Evolutionary conservation across 2,329 filamentous ascomycete species (phyloP).

Genomic region (Aspergillus flavus): DNA sequence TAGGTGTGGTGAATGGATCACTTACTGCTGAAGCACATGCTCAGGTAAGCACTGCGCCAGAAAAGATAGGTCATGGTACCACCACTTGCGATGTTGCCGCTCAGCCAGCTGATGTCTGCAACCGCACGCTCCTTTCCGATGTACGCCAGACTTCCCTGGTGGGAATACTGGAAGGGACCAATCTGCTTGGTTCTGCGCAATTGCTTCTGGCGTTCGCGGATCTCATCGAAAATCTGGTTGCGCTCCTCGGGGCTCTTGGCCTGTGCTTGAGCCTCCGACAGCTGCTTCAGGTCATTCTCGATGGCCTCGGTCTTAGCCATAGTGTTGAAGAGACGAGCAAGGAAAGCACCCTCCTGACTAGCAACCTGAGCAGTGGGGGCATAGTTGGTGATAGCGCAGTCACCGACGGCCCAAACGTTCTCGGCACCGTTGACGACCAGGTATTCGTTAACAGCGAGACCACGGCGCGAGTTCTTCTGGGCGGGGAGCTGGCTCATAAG

Average conservation of each 20-base stretch:
- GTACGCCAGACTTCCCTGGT: conserved; percentile 95
- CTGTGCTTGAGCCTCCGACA: conserved; percentile 67
- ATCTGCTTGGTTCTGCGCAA: conserved; percentile 89
- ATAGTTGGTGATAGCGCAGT: conserved; percentile 97
- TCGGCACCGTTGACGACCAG: conserved; percentile 95
- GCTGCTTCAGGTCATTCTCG: conserved; percentile 71
- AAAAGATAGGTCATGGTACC: conserved; percentile 96
- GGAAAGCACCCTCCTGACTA: conserved; percentile 90
- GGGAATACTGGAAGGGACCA: conserved; percentile 97
- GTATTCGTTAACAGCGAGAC: conserved; percentile 97
- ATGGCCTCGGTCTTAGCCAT: conserved; percentile 93
- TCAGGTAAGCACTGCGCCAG: conserved; percentile 97
- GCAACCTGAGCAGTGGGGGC: conserved; percentile 97
- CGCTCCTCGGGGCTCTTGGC: conserved; percentile 65
- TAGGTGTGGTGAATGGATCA: conserved; percentile 33
- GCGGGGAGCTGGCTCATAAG: conserved; percentile 90
- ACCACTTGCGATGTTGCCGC: conserved; percentile 91
- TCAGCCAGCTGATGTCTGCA: conserved; percentile 95
- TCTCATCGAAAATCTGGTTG: conserved; percentile 67
- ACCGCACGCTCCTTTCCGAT: conserved; percentile 98
- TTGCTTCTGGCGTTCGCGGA: conserved; percentile 83
- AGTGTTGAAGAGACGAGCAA: conserved; percentile 95
- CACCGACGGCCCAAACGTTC: conserved; percentile 96
- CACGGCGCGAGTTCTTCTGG: conserved; percentile 91
- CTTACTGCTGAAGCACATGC: conserved; percentile 99